phyloP scores from a whole-genome alignment of 495 filamentous ascomycete genomes.

The Penicillium ochrochloron region DNA sequence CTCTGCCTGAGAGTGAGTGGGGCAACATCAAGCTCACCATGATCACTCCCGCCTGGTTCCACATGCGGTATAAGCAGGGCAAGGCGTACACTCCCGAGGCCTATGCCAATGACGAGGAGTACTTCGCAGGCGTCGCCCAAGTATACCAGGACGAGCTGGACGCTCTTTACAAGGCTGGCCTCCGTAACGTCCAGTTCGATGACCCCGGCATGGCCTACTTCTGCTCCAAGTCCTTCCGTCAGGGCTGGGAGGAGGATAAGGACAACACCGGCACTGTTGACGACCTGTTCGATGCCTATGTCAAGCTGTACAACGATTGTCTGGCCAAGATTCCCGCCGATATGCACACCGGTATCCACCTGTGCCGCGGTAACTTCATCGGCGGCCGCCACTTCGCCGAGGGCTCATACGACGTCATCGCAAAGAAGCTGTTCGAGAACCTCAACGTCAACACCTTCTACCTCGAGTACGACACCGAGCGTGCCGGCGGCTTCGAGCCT shows the following conservation, averaged over 20 bases:
- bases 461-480: conserved; percentile 70
- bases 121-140: conserved; percentile 64
- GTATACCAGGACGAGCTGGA: conserved; percentile 65
- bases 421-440: conserved; percentile 65
- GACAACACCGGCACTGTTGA: conserved; percentile 56
- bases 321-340: conserved; percentile 59
- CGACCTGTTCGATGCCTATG: conserved; percentile 62
- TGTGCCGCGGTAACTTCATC: conserved; percentile 62
- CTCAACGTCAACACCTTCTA: conserved; percentile 71
- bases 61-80: conserved; percentile 66
- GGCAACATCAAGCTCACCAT: conserved; percentile 67
- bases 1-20: conserved; percentile 51
- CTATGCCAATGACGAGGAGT: conserved; percentile 61
- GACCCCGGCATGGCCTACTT: conserved; percentile 69
- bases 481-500: conserved; percentile 70
- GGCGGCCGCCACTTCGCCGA: conserved; percentile 62
- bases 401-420: conserved; percentile 70
- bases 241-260: conserved; percentile 62
- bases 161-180: conserved; percentile 63
- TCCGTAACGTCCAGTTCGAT: conserved; percentile 68
- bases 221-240: conserved; percentile 66
- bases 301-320: conserved; percentile 65
- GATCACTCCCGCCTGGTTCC: conserved; percentile 68
- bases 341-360: conserved; percentile 68
- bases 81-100: conserved; percentile 57